A percentile compares a stretch with the other conserved stretches of the same genome.
These are phyloP conservation scores for Peronospora destructor DNA, from an alignment of 352 stramenopile species.

Conservation along the genomic window DNA sequence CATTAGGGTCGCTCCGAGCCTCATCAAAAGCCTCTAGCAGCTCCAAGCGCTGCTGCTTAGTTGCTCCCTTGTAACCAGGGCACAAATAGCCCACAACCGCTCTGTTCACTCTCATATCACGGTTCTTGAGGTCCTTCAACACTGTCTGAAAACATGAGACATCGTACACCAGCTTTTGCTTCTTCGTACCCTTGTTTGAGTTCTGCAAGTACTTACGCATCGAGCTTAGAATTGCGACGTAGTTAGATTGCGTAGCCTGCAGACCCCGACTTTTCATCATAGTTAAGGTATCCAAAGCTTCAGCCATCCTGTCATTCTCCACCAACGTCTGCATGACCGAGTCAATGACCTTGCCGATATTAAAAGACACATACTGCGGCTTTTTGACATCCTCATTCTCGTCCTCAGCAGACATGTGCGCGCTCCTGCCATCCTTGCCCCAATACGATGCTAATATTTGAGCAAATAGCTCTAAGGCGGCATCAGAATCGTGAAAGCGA, in stretches of 20 bases:
- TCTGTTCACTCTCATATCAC: conserved; percentile 33
- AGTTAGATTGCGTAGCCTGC: conserved; percentile 31
- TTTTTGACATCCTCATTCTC: conserved; percentile 10
- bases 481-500: conserved; percentile 40
- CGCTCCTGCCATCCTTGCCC: conserved; percentile 15
- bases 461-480: conserved; percentile 35
- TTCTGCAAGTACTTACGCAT: conserved; percentile 34
- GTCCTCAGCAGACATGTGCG: conserved; percentile 4
- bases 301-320: conserved; percentile 35
- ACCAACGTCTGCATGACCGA: conserved; percentile 36
- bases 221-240: conserved; percentile 38
- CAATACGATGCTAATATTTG: conserved; percentile 39
- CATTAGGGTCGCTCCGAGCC: conserved; percentile 20
- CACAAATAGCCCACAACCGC: conserved; percentile 43
- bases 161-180: conserved; percentile 32
- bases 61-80: conserved; percentile 31
- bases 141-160: conserved; percentile 34
- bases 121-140: conserved; percentile 35
- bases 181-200: conserved; percentile 15
- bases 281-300: conserved; percentile 34
- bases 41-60: conserved; percentile 51
- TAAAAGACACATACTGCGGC: conserved; percentile 31
- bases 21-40: conserved; percentile 49
- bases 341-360: conserved; percentile 46
- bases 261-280: conserved; percentile 30